Percentiles rank a stretch among this genome's conserved stretches.
Conservation (phyloP, 768 basidiomycete genomes). For the Russula griseocarnosa region DNA sequence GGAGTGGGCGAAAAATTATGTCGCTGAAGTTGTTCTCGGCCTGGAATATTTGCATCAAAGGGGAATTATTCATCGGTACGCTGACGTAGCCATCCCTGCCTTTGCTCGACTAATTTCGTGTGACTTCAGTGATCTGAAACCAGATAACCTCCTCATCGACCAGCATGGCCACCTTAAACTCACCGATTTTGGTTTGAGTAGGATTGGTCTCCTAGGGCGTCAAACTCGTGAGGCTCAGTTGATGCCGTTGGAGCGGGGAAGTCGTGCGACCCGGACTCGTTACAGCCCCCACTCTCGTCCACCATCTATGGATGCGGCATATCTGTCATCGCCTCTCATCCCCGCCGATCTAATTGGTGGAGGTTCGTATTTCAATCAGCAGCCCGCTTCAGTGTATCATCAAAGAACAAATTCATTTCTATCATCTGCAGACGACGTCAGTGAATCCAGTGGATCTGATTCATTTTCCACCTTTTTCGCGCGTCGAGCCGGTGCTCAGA, state of each 20-base stretch:
- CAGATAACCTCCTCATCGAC: slow-evolving; percentile 97
- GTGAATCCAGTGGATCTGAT: slow-evolving; percentile 86
- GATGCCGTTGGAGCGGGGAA: slow-evolving; percentile 33
- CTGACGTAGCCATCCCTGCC: slow-evolving; percentile 13
- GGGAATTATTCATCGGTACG: slow-evolving; percentile 94
- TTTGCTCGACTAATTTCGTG: slow-evolving; percentile 14
- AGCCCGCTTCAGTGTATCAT: slow-evolving; percentile 56
- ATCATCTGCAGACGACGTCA: slow-evolving; percentile 70
- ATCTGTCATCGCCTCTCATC: slow-evolving; percentile 72
- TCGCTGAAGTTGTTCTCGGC: slow-evolving; percentile 93
- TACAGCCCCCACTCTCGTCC: slow-evolving; percentile 71
- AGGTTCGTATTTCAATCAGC: slow-evolving; percentile 79
- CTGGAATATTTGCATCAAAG: slow-evolving; percentile 95
- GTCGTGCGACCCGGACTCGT: slow-evolving; percentile 45
- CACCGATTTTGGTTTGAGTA: slow-evolving; percentile 95
- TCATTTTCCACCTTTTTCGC: slow-evolving; percentile 46
- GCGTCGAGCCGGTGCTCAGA: slow-evolving; percentile 40
- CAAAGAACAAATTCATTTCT: slow-evolving; percentile 63
- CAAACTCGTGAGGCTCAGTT: slow-evolving; percentile 70
- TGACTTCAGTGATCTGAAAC: slow-evolving; percentile 80
- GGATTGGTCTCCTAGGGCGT: slow-evolving; percentile 96
- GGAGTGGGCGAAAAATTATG: slow-evolving; percentile 95
- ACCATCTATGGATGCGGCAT: slow-evolving; percentile 75
- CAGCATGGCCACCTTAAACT: slow-evolving; percentile 94
- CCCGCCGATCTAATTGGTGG: slow-evolving; percentile 50